Evolutionary conservation across 2,329 filamentous ascomycete genomes (phyloP), one percentile per base, ranked within the genome.

Genomic region (Aspergillus sp.): DNA sequence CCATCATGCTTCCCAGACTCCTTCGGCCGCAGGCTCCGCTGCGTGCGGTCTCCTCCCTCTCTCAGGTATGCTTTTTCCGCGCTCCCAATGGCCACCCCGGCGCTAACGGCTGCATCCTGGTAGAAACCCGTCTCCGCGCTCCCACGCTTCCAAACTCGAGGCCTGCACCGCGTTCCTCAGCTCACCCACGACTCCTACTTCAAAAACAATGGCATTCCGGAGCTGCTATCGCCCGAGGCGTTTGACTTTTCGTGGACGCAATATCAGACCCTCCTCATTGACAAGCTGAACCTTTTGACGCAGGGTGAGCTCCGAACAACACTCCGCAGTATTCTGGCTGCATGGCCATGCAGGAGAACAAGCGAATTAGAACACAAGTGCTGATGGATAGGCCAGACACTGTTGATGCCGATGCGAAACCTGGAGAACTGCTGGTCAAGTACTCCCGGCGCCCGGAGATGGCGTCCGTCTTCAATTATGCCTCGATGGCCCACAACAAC

Each of bases 401-500:
- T 60, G 77, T 84, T 16, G 80, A 82, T 65, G 86, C 86, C 60
- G 74, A 83, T 68, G 76, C 80, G 60, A 76, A 80, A 47, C 73
- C 84, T 55, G 85, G 88, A 72, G 78, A 84, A 44, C 85, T 96
- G 66, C 74, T 89, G 66, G 79, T 93, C 65, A 79, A 84, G 65
- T 87, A 87, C 53, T 89, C 93, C 54, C 90, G 91, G 72, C 83
- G 94, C 65, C 87, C 93, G 42, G 79, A 80, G 61, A 79, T 82
- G 57, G 94, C 94, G 40, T 80, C 86, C 62, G 78, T 87, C 69
- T 99, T 99, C 85, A 99, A 97, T 82, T 84, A 95, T 72, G 94
- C 94, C 72, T 95, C 90, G 64, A 95, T 95, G 89, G 89, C 90
- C 51, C 88, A 89, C 81, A 97, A 97, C 83, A 96, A 85, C 73